These are phyloP conservation scores for Postia placenta DNA, from an alignment of 768 basidiomycete genomes.

Conservation along the genomic window DNA sequence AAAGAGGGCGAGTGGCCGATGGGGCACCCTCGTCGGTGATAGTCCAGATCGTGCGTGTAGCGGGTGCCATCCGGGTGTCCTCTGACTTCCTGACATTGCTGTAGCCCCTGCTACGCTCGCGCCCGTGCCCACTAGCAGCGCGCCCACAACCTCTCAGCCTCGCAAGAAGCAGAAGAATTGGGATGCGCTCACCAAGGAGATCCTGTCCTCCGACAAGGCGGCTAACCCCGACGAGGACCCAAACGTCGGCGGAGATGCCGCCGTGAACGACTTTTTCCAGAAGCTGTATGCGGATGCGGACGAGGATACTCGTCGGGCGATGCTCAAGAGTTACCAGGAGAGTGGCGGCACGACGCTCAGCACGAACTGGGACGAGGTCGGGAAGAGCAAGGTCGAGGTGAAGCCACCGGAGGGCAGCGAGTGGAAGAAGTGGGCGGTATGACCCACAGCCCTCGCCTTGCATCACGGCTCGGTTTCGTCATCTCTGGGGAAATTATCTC, in stretches of 20 bases:
- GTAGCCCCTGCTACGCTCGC: constrained; percentile 13
- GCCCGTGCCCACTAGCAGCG: constrained; percentile 26
- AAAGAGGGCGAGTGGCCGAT: constrained; percentile 63
- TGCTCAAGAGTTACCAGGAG: constrained; percentile 97
- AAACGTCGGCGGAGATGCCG: constrained; percentile 83
- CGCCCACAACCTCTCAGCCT: constrained; percentile 26
- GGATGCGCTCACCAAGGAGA: constrained; percentile 73
- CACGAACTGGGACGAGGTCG: constrained; percentile 93
- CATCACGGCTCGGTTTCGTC: too few relatives aligned
- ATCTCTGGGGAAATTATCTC: too few relatives aligned
- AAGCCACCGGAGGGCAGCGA: constrained; percentile 83
- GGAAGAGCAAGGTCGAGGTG: constrained; percentile 61
- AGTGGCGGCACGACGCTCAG: constrained; percentile 93
- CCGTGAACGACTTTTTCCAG: constrained; percentile 86
- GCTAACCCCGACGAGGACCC: constrained; percentile 70
- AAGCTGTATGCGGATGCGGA: constrained; percentile 89
- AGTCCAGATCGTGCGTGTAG: constrained; percentile 60
- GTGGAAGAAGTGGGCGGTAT: constrained; percentile 66
- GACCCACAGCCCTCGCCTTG: too few relatives aligned
- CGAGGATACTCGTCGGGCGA: constrained; percentile 86
- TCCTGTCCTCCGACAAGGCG: constrained; percentile 65
- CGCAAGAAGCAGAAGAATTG: constrained; percentile 72
- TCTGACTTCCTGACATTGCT: background rate
- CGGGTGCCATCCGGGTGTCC: constrained; percentile 23
- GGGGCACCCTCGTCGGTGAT: constrained; percentile 74